A percentile compares a stretch with the other conserved stretches of the same genome.
These are phyloP conservation scores for Aspergillus sp. DNA, from an alignment of 2,329 filamentous ascomycete species.

Conservation along the genomic window DNA sequence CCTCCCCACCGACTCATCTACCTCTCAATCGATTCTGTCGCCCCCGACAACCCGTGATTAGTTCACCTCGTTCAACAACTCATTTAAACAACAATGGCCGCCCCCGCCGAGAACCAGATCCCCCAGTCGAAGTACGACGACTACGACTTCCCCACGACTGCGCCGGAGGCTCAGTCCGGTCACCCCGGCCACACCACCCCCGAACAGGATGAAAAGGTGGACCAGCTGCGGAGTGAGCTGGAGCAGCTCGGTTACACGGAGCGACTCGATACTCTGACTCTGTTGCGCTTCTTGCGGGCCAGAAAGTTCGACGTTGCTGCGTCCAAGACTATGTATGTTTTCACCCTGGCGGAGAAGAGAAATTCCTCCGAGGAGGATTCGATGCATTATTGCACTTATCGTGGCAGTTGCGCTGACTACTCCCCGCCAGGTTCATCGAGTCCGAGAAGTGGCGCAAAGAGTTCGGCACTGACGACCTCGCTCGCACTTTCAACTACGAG, in stretches of 20 bases:
- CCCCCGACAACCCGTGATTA: background rate
- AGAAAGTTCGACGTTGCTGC: conserved; percentile 88
- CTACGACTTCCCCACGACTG: conserved; percentile 85
- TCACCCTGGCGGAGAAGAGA: too few relatives aligned
- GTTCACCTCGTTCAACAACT: conserved; percentile 4
- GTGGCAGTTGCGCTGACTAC: conserved; percentile 1
- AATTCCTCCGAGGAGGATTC: too few relatives aligned
- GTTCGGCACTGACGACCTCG: conserved; percentile 77
- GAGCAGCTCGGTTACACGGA: conserved; percentile 80
- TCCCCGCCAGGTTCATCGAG: conserved; percentile 71
- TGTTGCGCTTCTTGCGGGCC: conserved; percentile 90
- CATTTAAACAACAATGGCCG: conserved; percentile 20
- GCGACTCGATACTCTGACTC: conserved; percentile 84
- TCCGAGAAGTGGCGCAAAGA: conserved; percentile 88
- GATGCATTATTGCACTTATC: background rate
- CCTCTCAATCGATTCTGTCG: background rate
- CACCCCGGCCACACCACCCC: conserved; percentile 85
- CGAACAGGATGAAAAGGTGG: conserved; percentile 84
- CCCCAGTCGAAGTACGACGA: conserved; percentile 90
- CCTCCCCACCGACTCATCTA: background rate
- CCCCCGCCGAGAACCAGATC: conserved; percentile 31
- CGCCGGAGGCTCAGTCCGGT: conserved; percentile 67
- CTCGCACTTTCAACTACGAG: conserved; percentile 78
- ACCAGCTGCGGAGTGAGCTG: conserved; percentile 79
- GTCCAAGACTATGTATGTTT: conserved; percentile 79